Percentiles rank a stretch among this genome's conserved stretches.
These are phyloP conservation scores for Avicennia marina DNA, from an alignment of 257 asterid species.

Conservation along the genomic window DNA sequence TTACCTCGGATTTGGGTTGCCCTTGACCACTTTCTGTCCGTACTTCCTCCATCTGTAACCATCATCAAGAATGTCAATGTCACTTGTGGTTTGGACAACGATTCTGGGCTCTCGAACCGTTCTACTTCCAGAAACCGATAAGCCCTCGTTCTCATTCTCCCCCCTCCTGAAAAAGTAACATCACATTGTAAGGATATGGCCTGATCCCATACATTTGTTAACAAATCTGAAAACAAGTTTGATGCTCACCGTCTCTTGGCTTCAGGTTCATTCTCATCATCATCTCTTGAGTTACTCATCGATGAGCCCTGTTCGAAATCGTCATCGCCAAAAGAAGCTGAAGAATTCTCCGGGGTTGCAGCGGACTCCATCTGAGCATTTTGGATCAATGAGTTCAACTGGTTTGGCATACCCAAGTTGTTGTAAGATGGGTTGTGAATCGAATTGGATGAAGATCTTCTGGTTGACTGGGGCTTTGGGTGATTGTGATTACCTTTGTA, in stretches of 20 bases:
- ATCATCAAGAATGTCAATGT: slow-evolving; percentile 88
- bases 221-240: neutral
- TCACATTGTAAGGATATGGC: neutral
- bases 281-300: slow-evolving; percentile 64
- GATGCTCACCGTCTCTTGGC: slow-evolving; percentile 78
- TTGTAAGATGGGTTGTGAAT: neutral
- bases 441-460: slow-evolving; percentile 61
- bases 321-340: slow-evolving; percentile 80
- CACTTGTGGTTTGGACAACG: slow-evolving; percentile 89
- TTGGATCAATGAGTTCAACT: slow-evolving; percentile 32
- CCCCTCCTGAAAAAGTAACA: slow-evolving; percentile 57
- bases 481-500: slow-evolving; percentile 90
- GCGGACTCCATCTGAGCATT: slow-evolving; percentile 34
- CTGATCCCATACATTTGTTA: neutral
- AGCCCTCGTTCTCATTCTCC: slow-evolving; percentile 62
- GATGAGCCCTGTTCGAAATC: slow-evolving; percentile 77
- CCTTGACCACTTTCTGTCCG: slow-evolving; percentile 93
- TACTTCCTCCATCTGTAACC: slow-evolving; percentile 97
- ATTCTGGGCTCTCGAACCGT: slow-evolving; percentile 85
- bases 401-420: slow-evolving; percentile 30
- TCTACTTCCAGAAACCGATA: slow-evolving; percentile 62
- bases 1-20: slow-evolving; percentile 94
- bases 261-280: slow-evolving; percentile 72
- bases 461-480: slow-evolving; percentile 79
- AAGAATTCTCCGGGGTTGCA: slow-evolving; percentile 55